Evolutionary conservation across 2,329 filamentous ascomycete genomes (phyloP).

Genomic region (Epichloe aotearoae): DNA sequence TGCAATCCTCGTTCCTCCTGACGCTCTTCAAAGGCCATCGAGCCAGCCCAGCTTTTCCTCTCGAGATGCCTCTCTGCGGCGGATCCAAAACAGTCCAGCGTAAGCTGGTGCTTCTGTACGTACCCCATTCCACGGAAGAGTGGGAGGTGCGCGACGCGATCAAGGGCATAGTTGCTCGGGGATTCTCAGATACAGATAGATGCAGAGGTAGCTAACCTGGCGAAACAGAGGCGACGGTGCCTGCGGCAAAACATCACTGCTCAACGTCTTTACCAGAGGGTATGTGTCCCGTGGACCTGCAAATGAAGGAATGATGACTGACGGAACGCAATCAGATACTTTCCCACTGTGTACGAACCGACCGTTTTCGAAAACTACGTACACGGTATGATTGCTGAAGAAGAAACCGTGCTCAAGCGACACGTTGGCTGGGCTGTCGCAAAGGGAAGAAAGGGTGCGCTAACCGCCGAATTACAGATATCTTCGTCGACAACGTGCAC

Average conservation of each 20-base stretch:
- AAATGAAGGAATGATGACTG: not conserved
- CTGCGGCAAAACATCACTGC: slow-evolving; percentile 88
- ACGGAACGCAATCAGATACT: slow-evolving; percentile 50
- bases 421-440: not conserved
- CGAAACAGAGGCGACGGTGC: slow-evolving; percentile 73
- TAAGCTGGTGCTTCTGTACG: slow-evolving; percentile 84
- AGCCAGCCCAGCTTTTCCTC: not conserved
- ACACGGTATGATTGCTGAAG: slow-evolving; percentile 53
- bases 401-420: not conserved
- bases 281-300: slow-evolving; percentile 28
- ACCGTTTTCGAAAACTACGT: slow-evolving; percentile 99
- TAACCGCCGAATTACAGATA: slow-evolving; percentile 45
- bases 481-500: slow-evolving; percentile 94
- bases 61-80: slow-evolving; percentile 37
- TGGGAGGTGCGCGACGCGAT: not conserved
- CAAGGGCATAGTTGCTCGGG: not conserved
- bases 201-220: not conserved
- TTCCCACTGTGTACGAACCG: slow-evolving; percentile 95
- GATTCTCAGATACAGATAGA: no score
- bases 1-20: not conserved
- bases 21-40: not conserved
- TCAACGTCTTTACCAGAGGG: slow-evolving; percentile 98
- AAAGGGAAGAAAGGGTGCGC: not conserved
- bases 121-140: slow-evolving; percentile 3
- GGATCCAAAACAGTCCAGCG: slow-evolving; percentile 79